Percentiles rank a stretch among this genome's conserved stretches.
These are phyloP conservation scores for Colletotrichum plurivorum DNA, from an alignment of 2,329 filamentous ascomycete genomes.

Conservation along the genomic window DNA sequence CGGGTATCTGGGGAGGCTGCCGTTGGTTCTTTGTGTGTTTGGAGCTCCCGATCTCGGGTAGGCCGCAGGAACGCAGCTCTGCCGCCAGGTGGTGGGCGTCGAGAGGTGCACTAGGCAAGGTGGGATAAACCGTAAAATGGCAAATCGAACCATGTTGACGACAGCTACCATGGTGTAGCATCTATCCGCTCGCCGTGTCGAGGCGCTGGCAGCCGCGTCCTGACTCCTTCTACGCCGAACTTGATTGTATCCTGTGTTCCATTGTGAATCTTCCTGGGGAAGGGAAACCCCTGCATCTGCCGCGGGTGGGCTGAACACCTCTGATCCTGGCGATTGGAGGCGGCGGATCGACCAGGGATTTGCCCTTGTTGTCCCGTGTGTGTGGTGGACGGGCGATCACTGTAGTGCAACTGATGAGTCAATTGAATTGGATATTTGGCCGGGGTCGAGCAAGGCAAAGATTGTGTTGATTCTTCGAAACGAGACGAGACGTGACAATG, in stretches of 20 bases:
- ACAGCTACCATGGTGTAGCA: neutral
- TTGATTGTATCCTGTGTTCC: constrained; percentile 9
- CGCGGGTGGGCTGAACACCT: constrained; percentile 20
- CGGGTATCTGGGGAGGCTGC: neutral
- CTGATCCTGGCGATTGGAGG: constrained; percentile 28
- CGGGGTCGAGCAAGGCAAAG: neutral
- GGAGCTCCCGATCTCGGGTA: neutral
- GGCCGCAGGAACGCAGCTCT: neutral
- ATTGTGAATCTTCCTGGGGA: constrained; percentile 22
- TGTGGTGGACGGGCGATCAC: constrained; percentile 26
- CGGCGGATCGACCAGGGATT: constrained; percentile 38
- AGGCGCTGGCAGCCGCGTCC: constrained; percentile 11
- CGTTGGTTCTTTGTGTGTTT: neutral
- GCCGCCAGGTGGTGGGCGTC: neutral
- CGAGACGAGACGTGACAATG: neutral
- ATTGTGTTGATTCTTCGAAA: constrained; percentile 2
- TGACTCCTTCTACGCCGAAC: neutral
- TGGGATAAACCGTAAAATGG: constrained; percentile 5
- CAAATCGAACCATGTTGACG: constrained; percentile 17
- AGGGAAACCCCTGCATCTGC: constrained; percentile 16
- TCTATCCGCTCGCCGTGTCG: constrained; percentile 4
- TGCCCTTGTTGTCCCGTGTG: constrained; percentile 16
- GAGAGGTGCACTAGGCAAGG: neutral
- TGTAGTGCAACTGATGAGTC: constrained; percentile 11
- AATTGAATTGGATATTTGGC: neutral